Conservation (phyloP, 2,329 filamentous ascomycete genomes). For the Arthroderma uncinatum region DNA sequence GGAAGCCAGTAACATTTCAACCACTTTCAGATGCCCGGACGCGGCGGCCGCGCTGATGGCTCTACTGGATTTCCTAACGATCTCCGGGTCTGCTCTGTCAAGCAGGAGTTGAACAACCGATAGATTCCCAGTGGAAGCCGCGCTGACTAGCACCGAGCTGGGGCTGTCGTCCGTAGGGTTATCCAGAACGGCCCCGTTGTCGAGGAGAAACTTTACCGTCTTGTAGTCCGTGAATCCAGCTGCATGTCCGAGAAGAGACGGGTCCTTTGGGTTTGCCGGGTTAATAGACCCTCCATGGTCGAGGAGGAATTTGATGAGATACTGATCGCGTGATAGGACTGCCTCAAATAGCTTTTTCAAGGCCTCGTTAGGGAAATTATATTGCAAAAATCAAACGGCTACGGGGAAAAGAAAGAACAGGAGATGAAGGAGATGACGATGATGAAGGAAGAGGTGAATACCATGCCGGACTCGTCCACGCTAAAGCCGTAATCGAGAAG, state of each 20-base stretch:
- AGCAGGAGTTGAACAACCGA: constrained; percentile 1
- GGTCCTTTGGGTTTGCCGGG: neutral
- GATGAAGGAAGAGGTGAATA: neutral
- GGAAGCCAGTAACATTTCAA: neutral
- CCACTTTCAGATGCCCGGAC: neutral
- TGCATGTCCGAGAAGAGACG: neutral
- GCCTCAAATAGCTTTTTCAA: constrained; percentile 5
- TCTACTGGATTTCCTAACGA: neutral
- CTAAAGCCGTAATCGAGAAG: constrained; percentile 2
- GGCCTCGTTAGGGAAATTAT: neutral
- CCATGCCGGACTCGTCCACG: constrained; percentile 5
- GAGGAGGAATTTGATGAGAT: constrained; percentile 6
- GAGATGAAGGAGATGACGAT: neutral
- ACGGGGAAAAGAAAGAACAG: neutral
- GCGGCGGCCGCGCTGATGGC: neutral
- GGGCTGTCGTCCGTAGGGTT: constrained; percentile 3
- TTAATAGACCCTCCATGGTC: constrained; percentile 2
- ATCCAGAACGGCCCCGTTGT: neutral
- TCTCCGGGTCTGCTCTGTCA: neutral
- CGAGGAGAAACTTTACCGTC: constrained; percentile 4
- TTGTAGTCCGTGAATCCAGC: constrained; percentile 5
- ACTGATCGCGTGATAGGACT: neutral
- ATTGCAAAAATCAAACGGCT: neutral
- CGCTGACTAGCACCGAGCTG: neutral
- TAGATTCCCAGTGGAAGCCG: neutral